phyloP scores from a whole-genome alignment of 139 green algal genomes.

The Eudorina sp. region DNA sequence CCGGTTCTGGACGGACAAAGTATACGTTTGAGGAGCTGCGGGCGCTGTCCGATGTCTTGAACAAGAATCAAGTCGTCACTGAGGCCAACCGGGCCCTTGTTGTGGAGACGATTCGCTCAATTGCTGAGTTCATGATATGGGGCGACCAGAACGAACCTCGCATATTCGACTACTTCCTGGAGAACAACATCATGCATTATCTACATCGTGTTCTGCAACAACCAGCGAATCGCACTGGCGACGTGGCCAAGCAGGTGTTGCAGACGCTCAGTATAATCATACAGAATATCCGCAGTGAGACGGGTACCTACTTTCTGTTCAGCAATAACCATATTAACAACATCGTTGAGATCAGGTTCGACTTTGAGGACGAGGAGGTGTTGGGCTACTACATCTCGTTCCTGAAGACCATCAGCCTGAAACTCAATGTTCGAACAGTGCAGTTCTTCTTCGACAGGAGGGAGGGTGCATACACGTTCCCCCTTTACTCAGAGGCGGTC shows the following conservation, averaged over 20 bases:
- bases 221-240: slow-evolving; percentile 78
- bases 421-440: slow-evolving; percentile 90
- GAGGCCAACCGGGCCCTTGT: slow-evolving; percentile 74
- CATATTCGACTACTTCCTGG: slow-evolving; percentile 98
- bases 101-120: slow-evolving; percentile 92
- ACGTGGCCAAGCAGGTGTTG: slow-evolving; percentile 78
- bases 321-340: slow-evolving; percentile 98
- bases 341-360: slow-evolving; percentile 89
- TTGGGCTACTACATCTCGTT: slow-evolving; percentile 98
- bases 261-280: slow-evolving; percentile 97
- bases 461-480: slow-evolving; percentile 71
- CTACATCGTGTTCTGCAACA: slow-evolving; percentile 90
- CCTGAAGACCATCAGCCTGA: slow-evolving; percentile 96
- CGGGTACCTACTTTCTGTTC: slow-evolving; percentile 96
- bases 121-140: slow-evolving; percentile 99
- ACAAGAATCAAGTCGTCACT: slow-evolving; percentile 67
- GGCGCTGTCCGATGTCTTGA: slow-evolving; percentile 70
- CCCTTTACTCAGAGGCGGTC: slow-evolving; percentile 93
- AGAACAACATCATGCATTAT: slow-evolving; percentile 93
- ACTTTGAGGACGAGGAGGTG: slow-evolving; percentile 98
- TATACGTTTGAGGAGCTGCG: slow-evolving; percentile 79
- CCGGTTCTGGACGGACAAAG: not conserved
- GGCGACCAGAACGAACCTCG: slow-evolving; percentile 96
- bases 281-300: slow-evolving; percentile 94
- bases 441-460: slow-evolving; percentile 92